Evolutionary conservation across 2,329 filamentous ascomycete species (phyloP), one percentile per base, ranked within the genome.

Genomic region (Trichoderma sp.): DNA sequence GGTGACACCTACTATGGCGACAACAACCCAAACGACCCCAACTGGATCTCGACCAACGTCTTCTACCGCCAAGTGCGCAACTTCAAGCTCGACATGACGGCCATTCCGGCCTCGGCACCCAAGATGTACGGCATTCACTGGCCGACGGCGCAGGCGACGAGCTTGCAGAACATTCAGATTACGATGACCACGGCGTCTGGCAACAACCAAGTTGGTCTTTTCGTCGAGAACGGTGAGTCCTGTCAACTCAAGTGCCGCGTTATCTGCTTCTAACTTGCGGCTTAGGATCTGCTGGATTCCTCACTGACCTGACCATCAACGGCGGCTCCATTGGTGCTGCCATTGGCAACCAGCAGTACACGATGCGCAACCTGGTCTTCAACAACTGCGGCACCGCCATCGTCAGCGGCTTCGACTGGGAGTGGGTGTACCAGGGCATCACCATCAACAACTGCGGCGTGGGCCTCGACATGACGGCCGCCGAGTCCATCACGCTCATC

Each of bases 391-490:
- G 87, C 71, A 91, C 89, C 8, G 86, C 87, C 59, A 86, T 92
- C 64, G 87, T 85, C 75, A 86, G 91, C 79, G 86, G 90, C 72
- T 93, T 91, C 90, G 86, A 91, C 78, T 93, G 90, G 90, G 86
- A 87, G 32, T 93, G 89, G 88, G 59, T 61, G 52, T 61, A 61
- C 30, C 59, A 61, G 46, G 59, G 59, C 21, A 61, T 61, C 16
- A 61, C n/a, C 43, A 61, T 61, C 43, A 61, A 61, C 43, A 61
- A 61, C 59, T 61, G 59, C n/a, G 28, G 32, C 34, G 6, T 61
- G 26, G 59, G 59, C 24, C 51, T 61, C 26, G 59, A 61, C 59
- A 61, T 61, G 7, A 34, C 59, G 21, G 30, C 59, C 46, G 59
- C 59, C 13, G 59, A 61, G 28, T 61, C 59, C n/a, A 51, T 61